Base-by-base conservation (phyloP, 352 stramenopile genomes). In the Stephanocyclus meneghinianus region DNA sequence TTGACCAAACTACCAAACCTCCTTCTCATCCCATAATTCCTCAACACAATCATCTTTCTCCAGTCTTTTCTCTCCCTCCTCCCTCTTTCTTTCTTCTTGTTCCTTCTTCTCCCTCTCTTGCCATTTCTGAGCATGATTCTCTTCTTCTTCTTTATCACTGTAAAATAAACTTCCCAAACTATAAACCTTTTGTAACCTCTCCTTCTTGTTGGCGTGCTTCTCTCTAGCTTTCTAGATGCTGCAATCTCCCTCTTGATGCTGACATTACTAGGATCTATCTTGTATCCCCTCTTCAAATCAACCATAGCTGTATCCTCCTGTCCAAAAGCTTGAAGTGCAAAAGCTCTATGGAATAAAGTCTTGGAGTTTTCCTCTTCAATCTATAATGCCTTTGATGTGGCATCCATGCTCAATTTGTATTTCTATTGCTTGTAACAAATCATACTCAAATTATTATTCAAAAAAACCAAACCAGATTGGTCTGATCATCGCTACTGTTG, bases 361-460 rank as follows among this genome's bases (percentile, higher is more conserved):
- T 98, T 98, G 37, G 97, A 86, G 73, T 95, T 94, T 2, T 55
- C 70, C 0, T 76, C n/a, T 13, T 97, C 90, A 35, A 90, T 84
- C 6, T 59, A 13, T 3, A 98, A 75, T 11, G 91, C 94, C 2
- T 76, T 74, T 2, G 81, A 86, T 18, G 95, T 97, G 18, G 98
- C 93, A 37, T 93, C 69, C 35, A 29, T 42, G 37, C 60, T 75
- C n/a, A 86, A 32, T 51, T 85, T 76, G 42, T 85, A 80, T 55
- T 94, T 91, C 10, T 81, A 44, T 37, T 91, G 81, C 74, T 93
- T 91, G 40, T 91, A 87, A 35, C 60, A 88, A 45, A 92, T 80
- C 85, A 91, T 93, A 62, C 74, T 85, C 0, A 93, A 57, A 63
- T 93, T 93, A 18, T 78, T 92, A 55, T 92, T 79, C 0, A 93